phyloP scores from a whole-genome alignment of 2,329 filamentous ascomycete species.

The Pseudocercospora pini-densiflorae region DNA sequence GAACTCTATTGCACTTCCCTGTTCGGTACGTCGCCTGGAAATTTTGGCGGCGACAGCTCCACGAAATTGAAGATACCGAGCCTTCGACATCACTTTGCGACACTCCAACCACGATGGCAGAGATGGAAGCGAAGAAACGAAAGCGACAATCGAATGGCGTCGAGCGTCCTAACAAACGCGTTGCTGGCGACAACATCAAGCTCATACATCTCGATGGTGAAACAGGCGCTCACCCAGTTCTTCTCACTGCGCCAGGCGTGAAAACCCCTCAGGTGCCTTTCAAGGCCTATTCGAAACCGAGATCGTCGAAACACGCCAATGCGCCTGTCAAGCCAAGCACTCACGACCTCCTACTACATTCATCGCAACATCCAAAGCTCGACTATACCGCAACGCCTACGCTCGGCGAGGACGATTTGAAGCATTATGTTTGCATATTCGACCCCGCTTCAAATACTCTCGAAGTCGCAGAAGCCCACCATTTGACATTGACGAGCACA shows the following conservation, averaged over 20 bases:
- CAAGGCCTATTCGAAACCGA: conserved; percentile 53
- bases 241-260: conserved; percentile 48
- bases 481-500: conserved; percentile 59
- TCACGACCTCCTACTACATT: conserved; percentile 63
- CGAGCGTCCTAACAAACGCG: conserved; percentile 48
- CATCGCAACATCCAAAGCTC: conserved; percentile 63
- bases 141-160: conserved; percentile 53
- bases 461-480: conserved; percentile 59
- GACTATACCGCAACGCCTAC: conserved; percentile 58
- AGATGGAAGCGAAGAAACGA: conserved; percentile 53
- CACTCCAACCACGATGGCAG: conserved; percentile 31
- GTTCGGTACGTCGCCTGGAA: background rate
- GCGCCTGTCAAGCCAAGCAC: conserved; percentile 40
- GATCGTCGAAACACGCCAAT: conserved; percentile 25
- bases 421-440: conserved; percentile 66
- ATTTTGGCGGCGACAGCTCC: conserved; percentile 1
- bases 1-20: conserved; percentile 6
- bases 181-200: conserved; percentile 33
- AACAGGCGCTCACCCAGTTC: conserved; percentile 32
- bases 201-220: conserved; percentile 32
- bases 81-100: background rate
- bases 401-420: conserved; percentile 52
- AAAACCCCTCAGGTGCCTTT: conserved; percentile 47
- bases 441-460: conserved; percentile 59
- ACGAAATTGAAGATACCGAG: background rate